phyloP scores from a whole-genome alignment of 2,329 filamentous ascomycete species.

The Chaetomium sp. region DNA sequence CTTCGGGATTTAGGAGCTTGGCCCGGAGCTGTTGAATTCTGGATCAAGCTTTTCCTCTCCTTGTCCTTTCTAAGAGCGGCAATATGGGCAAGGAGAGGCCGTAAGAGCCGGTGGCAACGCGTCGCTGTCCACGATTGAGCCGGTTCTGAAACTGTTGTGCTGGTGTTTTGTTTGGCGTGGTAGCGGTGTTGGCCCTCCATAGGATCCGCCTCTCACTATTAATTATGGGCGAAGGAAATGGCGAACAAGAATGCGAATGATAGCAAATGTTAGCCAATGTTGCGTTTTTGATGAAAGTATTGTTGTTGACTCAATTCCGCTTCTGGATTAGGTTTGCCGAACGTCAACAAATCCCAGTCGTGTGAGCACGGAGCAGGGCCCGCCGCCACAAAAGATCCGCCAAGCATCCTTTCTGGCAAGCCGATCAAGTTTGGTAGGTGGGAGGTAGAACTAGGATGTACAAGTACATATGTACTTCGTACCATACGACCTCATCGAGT shows the following conservation, averaged over 20 bases:
- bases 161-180: neutral
- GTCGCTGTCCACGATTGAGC: constrained; percentile 49
- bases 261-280: neutral
- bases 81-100: constrained; percentile 50
- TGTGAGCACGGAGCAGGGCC: neutral
- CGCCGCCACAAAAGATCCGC: neutral
- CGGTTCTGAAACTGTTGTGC: constrained; percentile 16
- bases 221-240: neutral
- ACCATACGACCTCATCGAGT: too few species aligned
- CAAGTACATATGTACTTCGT: too few species aligned
- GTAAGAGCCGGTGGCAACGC: constrained; percentile 50
- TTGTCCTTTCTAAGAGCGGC: constrained; percentile 44
- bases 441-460: too few species aligned
- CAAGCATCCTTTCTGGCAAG: neutral
- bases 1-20: constrained; percentile 3
- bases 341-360: neutral
- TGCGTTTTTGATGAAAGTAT: neutral
- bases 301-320: constrained; percentile 1
- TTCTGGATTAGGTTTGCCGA: neutral
- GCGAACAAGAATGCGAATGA: neutral
- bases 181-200: constrained; percentile 18
- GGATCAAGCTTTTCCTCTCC: constrained; percentile 28
- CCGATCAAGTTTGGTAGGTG: neutral
- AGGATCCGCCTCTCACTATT: neutral
- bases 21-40: neutral